Percentiles rank a stretch among this genome's conserved stretches.
Evolutionary conservation across 441 rosid genomes (phyloP).

Genomic region (Erodium moschatum): DNA sequence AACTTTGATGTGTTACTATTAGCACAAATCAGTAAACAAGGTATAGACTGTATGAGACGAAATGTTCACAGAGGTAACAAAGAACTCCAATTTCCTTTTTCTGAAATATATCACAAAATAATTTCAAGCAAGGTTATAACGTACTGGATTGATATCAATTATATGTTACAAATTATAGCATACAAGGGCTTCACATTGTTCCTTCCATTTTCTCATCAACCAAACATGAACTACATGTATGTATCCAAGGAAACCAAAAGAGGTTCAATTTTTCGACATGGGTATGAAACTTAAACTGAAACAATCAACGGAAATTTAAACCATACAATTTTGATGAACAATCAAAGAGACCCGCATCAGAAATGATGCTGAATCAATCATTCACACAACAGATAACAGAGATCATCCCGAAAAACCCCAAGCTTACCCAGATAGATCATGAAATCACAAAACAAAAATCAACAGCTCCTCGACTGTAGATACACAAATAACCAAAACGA

Average conservation of each 20-base stretch:
- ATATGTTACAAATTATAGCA: background rate
- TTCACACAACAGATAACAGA: background rate
- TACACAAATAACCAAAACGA: background rate
- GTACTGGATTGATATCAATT: background rate
- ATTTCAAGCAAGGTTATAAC: no score
- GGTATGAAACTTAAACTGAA: background rate
- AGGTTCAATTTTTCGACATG: background rate
- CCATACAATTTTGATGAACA: background rate
- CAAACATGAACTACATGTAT: background rate
- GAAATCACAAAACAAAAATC: background rate
- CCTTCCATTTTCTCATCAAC: background rate
- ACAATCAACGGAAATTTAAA: background rate
- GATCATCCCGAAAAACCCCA: background rate
- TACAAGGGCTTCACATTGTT: background rate
- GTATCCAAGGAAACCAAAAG: background rate
- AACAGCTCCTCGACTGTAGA: background rate
- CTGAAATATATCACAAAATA: no score
- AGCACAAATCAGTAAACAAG: background rate
- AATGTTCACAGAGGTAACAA: background rate
- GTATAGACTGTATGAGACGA: background rate
- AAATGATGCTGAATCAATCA: background rate
- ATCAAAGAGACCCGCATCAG: background rate
- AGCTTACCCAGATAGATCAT: background rate
- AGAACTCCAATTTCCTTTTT: background rate
- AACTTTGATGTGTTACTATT: constrained; percentile 12